phyloP scores from a whole-genome alignment of 148 eudicot species.

The Camellia lanceoleosa region DNA sequence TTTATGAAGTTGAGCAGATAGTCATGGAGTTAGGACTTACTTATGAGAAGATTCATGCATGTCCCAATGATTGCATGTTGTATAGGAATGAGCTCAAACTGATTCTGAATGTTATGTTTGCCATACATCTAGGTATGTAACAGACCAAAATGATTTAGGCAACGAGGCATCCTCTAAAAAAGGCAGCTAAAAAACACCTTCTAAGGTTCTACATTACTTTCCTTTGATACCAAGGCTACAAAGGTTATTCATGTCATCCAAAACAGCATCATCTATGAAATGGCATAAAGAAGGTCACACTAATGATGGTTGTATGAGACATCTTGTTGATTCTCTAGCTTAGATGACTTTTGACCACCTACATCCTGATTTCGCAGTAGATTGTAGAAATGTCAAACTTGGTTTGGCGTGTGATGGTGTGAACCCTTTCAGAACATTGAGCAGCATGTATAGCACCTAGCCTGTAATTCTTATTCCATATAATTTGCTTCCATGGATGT shows the following conservation, averaged over 20 bases:
- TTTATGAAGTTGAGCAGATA: background rate
- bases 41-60: slow-evolving; percentile 6
- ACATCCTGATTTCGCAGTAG: slow-evolving; percentile 2
- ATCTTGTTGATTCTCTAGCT: slow-evolving; percentile 15
- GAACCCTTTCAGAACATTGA: slow-evolving; percentile 2
- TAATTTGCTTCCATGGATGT: slow-evolving; percentile 1
- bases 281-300: slow-evolving; percentile 9
- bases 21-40: background rate
- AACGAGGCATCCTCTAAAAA: background rate
- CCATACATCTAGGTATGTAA: too few relatives aligned
- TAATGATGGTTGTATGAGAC: background rate
- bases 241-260: background rate
- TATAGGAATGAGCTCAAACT: background rate
- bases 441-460: slow-evolving; percentile 8
- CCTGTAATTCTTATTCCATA: background rate
- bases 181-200: background rate
- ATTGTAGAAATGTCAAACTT: slow-evolving; percentile 10
- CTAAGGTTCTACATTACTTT: background rate
- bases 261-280: background rate
- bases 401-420: slow-evolving; percentile 14
- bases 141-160: too few relatives aligned
- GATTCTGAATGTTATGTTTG: too few relatives aligned
- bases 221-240: slow-evolving; percentile 5
- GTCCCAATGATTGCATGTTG: background rate
- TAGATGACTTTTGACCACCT: slow-evolving; percentile 9